Evolutionary conservation across 768 basidiomycete species (phyloP), one percentile per base, ranked within the genome.

Genomic region (Calocybe indica): DNA sequence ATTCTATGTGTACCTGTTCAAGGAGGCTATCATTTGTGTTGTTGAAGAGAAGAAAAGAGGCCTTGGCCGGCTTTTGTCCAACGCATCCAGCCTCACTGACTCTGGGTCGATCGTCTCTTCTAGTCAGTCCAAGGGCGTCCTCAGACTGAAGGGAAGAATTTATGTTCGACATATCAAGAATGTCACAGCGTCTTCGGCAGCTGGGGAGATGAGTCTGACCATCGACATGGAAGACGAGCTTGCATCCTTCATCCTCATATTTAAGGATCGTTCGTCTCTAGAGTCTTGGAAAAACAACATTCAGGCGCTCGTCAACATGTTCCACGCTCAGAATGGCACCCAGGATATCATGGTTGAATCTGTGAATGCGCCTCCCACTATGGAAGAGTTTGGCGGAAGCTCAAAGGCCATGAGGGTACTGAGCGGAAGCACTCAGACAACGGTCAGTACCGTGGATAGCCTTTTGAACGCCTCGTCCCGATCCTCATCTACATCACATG

Each of bases 211-310:
- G 70, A 94, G 91, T 61, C 75, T 98, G 52, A 96, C 95, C 5
- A 95, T 99, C 59, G 87, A 92, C 57, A 97, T 99, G 93, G 91
- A 93, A 68, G 95, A 98, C 61, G 92, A 95, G 59, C 72, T 96
- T 47, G 94, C 96, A 52, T 89, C 88, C 43, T 98, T 99, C 69
- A 95, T 97, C 65, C 78, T 99, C 40, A 86, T 92, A 57, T 99
- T 96, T 78, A 88, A 85, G 60, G 91, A 98, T 46, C 82, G 88
- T 30, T 72, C 82, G n/a, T 86, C 86, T 2, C 75, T 96, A 48
- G 92, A 97, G 59, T 76, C 86, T 0, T 98, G 96, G 96, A 84
- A 77, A 61, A 76, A 73, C 44, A 87, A 86, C 48, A 88, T 99
- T 53, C 84, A 88, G 59, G 69, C 74, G 1, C 80, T 97, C 5